Percentiles rank a stretch among this genome's conserved stretches.
These are phyloP conservation scores for Chaetomiaceae sp. DNA, from an alignment of 2,329 filamentous ascomycete genomes.

Conservation along the genomic window DNA sequence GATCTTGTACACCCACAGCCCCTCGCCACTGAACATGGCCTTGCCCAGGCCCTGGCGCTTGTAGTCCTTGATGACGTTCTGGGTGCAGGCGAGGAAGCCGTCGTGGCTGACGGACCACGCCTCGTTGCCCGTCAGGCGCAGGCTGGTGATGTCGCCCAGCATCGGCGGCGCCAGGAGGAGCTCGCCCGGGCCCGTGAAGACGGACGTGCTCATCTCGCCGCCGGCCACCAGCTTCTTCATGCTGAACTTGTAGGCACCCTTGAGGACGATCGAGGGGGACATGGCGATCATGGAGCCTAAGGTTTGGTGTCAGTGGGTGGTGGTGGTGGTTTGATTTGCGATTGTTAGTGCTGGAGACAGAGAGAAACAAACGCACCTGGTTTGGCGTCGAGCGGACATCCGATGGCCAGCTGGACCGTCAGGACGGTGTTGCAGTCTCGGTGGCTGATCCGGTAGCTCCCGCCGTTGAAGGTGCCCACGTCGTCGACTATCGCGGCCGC, in stretches of 20 bases:
- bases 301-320: background rate
- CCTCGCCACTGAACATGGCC: conserved; percentile 90
- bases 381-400: conserved; percentile 75
- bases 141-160: conserved; percentile 79
- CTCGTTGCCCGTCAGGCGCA: conserved; percentile 67
- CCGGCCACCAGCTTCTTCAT: conserved; percentile 87
- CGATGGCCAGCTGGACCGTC: conserved; percentile 83
- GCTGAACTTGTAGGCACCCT: conserved; percentile 77
- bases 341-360: too few species aligned
- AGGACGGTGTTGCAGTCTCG: conserved; percentile 85
- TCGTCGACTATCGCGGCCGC: conserved; percentile 63
- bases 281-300: conserved; percentile 87
- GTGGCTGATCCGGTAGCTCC: conserved; percentile 89
- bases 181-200: conserved; percentile 86
- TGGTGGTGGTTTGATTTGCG: background rate
- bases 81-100: conserved; percentile 77
- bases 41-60: conserved; percentile 83
- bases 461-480: conserved; percentile 94
- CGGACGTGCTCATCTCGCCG: conserved; percentile 72
- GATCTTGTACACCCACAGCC: conserved; percentile 85
- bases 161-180: conserved; percentile 74
- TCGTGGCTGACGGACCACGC: conserved; percentile 84
- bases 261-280: conserved; percentile 80
- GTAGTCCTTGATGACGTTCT: conserved; percentile 82
- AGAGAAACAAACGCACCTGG: conserved; percentile 50